Conservation (phyloP, 331 rosid species). For the Rhamnella rubrinervis region DNA sequence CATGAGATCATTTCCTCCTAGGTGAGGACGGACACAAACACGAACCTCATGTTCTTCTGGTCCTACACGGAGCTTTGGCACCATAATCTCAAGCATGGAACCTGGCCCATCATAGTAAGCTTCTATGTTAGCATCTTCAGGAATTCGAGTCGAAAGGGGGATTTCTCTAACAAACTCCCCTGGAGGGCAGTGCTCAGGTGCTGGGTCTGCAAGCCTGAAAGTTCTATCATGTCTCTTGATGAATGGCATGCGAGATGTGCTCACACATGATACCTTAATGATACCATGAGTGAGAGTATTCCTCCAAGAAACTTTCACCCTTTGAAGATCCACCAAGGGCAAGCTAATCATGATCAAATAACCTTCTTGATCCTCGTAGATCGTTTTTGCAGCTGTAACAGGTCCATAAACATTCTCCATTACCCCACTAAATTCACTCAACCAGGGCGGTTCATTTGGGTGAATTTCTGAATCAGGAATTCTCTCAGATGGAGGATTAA, state of each 20-base stretch:
- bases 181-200: conserved; percentile 89
- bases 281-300: conserved; percentile 80
- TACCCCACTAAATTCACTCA: conserved; percentile 79
- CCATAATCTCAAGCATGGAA: conserved; percentile 90
- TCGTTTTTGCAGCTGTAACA: conserved; percentile 92
- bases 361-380: conserved; percentile 84
- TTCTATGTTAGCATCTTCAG: conserved; percentile 88
- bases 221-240: conserved; percentile 83
- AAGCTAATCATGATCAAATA: conserved; percentile 78
- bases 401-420: conserved; percentile 86
- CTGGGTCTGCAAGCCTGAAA: conserved; percentile 80
- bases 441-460: conserved; percentile 68
- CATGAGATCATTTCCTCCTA: conserved; percentile 90
- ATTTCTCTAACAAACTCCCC: conserved; percentile 95
- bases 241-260: conserved; percentile 76
- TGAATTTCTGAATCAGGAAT: conserved; percentile 59
- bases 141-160: conserved; percentile 77
- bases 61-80: conserved; percentile 74
- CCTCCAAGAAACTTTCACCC: conserved; percentile 96
- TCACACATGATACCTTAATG: conserved; percentile 83
- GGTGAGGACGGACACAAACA: conserved; percentile 91
- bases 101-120: conserved; percentile 94
- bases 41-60: conserved; percentile 97
- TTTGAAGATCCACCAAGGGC: conserved; percentile 85
- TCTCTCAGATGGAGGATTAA: conserved; percentile 70